These are phyloP conservation scores for Thalassiosira hispida DNA, from an alignment of 352 stramenopile species.

Conservation along the genomic window DNA sequence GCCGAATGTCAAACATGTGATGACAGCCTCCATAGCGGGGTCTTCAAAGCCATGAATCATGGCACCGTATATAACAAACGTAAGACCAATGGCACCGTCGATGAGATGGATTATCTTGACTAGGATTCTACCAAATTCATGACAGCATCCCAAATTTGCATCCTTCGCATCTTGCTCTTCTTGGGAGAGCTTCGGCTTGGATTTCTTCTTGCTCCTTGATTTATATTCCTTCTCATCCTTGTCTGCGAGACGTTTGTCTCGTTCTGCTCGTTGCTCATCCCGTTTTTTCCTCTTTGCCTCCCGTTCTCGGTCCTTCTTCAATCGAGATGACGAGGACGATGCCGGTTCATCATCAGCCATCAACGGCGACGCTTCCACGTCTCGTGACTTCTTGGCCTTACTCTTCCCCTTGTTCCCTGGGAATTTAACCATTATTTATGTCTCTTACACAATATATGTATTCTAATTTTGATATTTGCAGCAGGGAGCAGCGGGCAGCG, in stretches of 20 bases:
- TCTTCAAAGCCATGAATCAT: conserved; percentile 39
- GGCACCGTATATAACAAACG: conserved; percentile 32
- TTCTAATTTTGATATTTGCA: too few species aligned
- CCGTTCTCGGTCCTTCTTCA: conserved; percentile 7
- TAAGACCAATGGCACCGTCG: conserved; percentile 37
- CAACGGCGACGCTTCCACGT: conserved; percentile 8
- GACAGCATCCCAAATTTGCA: conserved; percentile 39
- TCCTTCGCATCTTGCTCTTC: conserved; percentile 42
- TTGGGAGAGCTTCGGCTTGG: conserved; percentile 36
- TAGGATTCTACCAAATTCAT: conserved; percentile 31
- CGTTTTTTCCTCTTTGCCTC: conserved; percentile 16
- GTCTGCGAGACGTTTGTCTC: conserved; percentile 18
- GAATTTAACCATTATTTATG: conserved; percentile 14
- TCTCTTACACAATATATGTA: too few species aligned
- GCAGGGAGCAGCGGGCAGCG: too few species aligned
- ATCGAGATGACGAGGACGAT: neutral
- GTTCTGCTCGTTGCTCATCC: conserved; percentile 12
- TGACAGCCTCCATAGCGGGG: conserved; percentile 36
- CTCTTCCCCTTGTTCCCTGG: neutral
- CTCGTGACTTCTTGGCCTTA: neutral
- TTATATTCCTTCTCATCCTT: neutral
- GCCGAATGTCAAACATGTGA: conserved; percentile 35
- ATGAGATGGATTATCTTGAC: conserved; percentile 45
- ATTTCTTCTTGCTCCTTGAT: conserved; percentile 13
- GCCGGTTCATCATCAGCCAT: conserved; percentile 12